phyloP scores from a whole-genome alignment of 208 protist species.

The Trypanosoma caninum region DNA sequence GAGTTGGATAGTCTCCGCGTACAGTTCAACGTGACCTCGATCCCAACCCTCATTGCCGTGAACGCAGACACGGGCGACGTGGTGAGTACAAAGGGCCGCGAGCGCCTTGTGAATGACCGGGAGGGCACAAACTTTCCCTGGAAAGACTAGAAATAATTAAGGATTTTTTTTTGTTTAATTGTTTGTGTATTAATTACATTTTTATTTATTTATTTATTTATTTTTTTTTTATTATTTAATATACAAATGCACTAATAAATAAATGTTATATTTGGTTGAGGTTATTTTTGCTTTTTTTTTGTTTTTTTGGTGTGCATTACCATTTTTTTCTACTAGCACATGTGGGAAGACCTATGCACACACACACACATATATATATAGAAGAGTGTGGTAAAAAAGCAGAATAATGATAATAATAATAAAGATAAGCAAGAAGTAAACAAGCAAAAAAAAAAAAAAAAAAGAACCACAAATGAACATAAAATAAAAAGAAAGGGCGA shows the following conservation, averaged over 20 bases:
- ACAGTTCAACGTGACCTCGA: constrained; percentile 65
- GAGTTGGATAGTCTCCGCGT: constrained; percentile 46
- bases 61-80: constrained; percentile 74
- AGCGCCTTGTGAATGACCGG: constrained; percentile 52
- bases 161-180: neutral
- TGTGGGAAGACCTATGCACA: too few species aligned
- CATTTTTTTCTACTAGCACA: too few species aligned
- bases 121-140: constrained; percentile 74
- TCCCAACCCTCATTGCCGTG: constrained; percentile 72
- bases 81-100: constrained; percentile 55
- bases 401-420: constrained; percentile 1
- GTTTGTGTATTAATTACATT: constrained; percentile 14
- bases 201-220: constrained; percentile 20
- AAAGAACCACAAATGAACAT: neutral
- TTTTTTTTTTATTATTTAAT: too few species aligned
- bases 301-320: too few species aligned
- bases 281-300: too few species aligned
- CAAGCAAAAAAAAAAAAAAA: neutral
- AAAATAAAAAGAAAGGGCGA: neutral
- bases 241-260: too few species aligned
- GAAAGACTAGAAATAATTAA: constrained; percentile 25
- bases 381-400: neutral
- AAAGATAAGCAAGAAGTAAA: neutral
- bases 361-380: neutral
- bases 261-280: too few species aligned